Evolutionary conservation across 2,329 filamentous ascomycete genomes (phyloP).

Genomic region (Paramyrothecium roridum): DNA sequence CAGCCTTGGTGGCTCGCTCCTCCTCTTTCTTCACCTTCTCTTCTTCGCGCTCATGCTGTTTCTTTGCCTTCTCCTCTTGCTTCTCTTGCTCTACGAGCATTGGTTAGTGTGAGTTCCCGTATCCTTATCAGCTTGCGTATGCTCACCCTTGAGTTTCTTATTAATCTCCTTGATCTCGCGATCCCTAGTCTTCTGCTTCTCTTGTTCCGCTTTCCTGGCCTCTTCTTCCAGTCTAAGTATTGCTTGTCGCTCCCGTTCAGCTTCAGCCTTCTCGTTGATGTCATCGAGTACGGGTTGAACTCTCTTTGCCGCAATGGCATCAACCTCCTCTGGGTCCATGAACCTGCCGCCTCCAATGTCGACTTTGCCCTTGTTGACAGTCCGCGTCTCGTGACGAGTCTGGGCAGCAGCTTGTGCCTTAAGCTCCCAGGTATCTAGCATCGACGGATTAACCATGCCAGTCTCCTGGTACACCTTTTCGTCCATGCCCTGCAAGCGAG

Average conservation of each 20-base stretch:
- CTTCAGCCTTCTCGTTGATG: slow-evolving; percentile 75
- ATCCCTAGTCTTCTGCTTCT: slow-evolving; percentile 44
- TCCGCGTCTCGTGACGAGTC: slow-evolving; percentile 58
- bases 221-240: slow-evolving; percentile 62
- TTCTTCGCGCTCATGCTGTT: slow-evolving; percentile 22
- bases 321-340: slow-evolving; percentile 73
- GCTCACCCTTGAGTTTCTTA: slow-evolving; percentile 57
- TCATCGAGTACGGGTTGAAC: slow-evolving; percentile 84
- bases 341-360: slow-evolving; percentile 79
- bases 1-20: slow-evolving; percentile 48
- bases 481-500: slow-evolving; percentile 76
- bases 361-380: slow-evolving; percentile 51
- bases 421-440: slow-evolving; percentile 74
- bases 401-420: slow-evolving; percentile 70
- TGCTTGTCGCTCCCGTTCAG: slow-evolving; percentile 64
- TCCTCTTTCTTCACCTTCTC: slow-evolving; percentile 44
- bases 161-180: slow-evolving; percentile 51
- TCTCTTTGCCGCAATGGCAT: slow-evolving; percentile 72
- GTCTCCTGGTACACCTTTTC: slow-evolving; percentile 74
- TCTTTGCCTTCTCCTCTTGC: slow-evolving; percentile 28
- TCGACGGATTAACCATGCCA: slow-evolving; percentile 66
- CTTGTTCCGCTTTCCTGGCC: slow-evolving; percentile 49
- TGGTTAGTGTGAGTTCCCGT: slow-evolving; percentile 8
- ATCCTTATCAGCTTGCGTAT: neutral
- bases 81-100: slow-evolving; percentile 40